A percentile compares a stretch with the other conserved stretches of the same genome.
Conservation (phyloP, 23 red algal species). For the Gracilaria gracilis region DNA sequence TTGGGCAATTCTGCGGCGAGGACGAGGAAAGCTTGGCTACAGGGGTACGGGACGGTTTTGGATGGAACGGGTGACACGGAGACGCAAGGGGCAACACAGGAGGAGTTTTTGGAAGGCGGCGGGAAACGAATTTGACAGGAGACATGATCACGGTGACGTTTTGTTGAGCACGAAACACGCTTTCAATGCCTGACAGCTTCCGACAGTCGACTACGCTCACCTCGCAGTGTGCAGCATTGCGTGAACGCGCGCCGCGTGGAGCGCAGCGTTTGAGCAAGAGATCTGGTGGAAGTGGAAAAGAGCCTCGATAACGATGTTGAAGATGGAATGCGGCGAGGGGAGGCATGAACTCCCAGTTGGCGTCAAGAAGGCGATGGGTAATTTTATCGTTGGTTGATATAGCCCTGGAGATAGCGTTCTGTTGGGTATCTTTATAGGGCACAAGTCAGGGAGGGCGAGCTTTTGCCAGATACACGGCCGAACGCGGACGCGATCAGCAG, state of each 20-base stretch:
- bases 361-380: too few relatives aligned
- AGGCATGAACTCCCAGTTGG: too few relatives aligned
- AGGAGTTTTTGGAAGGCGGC: background rate
- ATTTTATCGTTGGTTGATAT: too few relatives aligned
- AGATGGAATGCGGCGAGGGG: background rate
- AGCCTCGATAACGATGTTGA: background rate
- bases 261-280: background rate
- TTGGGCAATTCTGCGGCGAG: background rate
- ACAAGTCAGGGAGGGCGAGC: too few relatives aligned
- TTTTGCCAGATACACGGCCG: too few relatives aligned
- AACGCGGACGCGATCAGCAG: background rate
- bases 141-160: background rate
- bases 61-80: background rate
- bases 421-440: too few relatives aligned
- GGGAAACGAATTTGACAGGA: slow-evolving; percentile 18
- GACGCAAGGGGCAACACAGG: background rate
- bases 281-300: background rate
- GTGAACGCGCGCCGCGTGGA: background rate
- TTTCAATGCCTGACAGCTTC: background rate
- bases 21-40: too few relatives aligned
- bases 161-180: background rate
- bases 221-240: background rate
- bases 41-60: background rate
- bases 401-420: too few relatives aligned
- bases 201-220: background rate